Percentiles rank a stretch among this genome's conserved stretches.
Conservation (phyloP, 371 early-diverging fungal species). For the Mortierella polycephala region DNA sequence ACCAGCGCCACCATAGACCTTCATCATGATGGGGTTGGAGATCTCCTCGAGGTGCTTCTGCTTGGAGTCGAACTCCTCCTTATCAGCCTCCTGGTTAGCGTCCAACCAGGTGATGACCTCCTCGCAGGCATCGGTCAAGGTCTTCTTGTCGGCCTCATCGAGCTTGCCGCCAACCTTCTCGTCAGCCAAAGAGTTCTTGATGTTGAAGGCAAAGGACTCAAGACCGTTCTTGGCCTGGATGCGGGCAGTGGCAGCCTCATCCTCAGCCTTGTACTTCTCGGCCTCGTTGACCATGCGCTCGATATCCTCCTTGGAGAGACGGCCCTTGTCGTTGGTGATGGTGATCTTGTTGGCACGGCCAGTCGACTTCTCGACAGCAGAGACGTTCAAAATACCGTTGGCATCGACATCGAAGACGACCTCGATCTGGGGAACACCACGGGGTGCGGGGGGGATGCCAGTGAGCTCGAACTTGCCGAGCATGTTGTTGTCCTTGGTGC, state of each 20-base stretch:
- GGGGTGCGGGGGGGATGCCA: conserved; percentile 96
- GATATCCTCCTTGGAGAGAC: conserved; percentile 97
- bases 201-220: conserved; percentile 94
- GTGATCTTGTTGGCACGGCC: conserved; percentile 95
- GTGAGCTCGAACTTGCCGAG: conserved; percentile 97
- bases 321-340: conserved; percentile 98
- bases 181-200: conserved; percentile 88
- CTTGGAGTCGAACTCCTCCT: conserved; percentile 93
- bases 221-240: conserved; percentile 91
- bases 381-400: conserved; percentile 98
- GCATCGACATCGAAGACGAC: conserved; percentile 98
- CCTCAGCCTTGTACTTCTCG: conserved; percentile 96
- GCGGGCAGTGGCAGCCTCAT: conserved; percentile 90
- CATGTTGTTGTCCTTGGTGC: conserved; percentile 96
- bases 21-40: conserved; percentile 97
- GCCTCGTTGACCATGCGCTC: conserved; percentile 97
- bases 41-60: conserved; percentile 95
- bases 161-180: conserved; percentile 88
- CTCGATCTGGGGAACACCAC: conserved; percentile 98
- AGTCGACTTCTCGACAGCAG: conserved; percentile 96
- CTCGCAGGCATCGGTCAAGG: conserved; percentile 82
- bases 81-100: conserved; percentile 87
- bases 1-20: conserved; percentile 83
- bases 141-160: conserved; percentile 86
- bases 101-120: conserved; percentile 93